Conservation (phyloP, 106 monocot genomes). For the Dioscorea zingiberensis region DNA sequence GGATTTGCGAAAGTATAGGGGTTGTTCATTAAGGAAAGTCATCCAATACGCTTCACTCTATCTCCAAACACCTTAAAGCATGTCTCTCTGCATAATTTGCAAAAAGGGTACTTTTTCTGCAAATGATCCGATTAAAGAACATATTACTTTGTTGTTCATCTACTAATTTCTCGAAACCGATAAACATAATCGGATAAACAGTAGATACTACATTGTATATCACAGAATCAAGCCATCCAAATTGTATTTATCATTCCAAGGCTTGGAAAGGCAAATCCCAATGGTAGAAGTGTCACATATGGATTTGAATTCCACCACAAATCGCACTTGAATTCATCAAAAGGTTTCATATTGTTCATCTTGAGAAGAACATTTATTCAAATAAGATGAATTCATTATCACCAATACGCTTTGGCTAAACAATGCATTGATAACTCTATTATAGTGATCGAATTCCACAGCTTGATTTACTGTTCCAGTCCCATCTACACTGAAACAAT, state of each 20-base stretch:
- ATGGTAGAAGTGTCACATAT: constrained; percentile 72
- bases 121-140: neutral
- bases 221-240: constrained; percentile 65
- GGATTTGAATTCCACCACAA: constrained; percentile 62
- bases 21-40: constrained; percentile 68
- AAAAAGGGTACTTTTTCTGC: constrained; percentile 53
- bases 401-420: constrained; percentile 60
- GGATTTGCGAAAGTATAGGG: constrained; percentile 70
- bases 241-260: constrained; percentile 53
- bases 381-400: too few species aligned
- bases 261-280: constrained; percentile 86
- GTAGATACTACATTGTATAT: constrained; percentile 53
- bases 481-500: constrained; percentile 48
- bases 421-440: constrained; percentile 59
- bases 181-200: too few species aligned
- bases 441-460: constrained; percentile 80
- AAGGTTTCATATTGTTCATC: neutral
- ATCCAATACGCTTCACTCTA: constrained; percentile 79
- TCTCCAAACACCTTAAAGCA: constrained; percentile 77
- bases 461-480: constrained; percentile 62
- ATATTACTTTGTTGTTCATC: too few species aligned
- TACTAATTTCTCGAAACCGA: too few species aligned
- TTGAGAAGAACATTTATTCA: too few species aligned
- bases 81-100: constrained; percentile 55
- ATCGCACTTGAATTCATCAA: neutral